Percentiles rank a stretch among this genome's conserved stretches.
Conservation (phyloP, 2,329 filamentous ascomycete genomes). For the Phaeosphaeriaceae sp. region DNA sequence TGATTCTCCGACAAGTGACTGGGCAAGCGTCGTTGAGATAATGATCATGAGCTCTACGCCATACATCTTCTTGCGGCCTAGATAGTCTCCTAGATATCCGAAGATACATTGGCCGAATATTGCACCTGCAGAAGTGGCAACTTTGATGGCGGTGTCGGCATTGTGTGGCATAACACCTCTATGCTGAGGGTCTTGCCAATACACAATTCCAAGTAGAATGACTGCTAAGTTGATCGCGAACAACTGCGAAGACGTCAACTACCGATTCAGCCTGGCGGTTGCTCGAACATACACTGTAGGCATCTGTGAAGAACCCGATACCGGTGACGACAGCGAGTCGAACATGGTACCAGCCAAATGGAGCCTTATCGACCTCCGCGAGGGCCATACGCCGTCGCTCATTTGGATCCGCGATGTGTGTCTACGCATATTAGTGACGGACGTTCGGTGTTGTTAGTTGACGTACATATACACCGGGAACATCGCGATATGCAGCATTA, state of each 20-base stretch:
- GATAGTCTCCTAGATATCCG: slow-evolving; percentile 70
- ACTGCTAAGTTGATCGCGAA: slow-evolving; percentile 65
- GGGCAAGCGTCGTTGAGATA: slow-evolving; percentile 49
- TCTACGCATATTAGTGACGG: slow-evolving; percentile 21
- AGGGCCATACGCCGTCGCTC: slow-evolving; percentile 46
- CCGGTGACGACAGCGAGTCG: slow-evolving; percentile 79
- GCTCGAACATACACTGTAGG: slow-evolving; percentile 59
- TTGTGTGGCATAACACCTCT: slow-evolving; percentile 63
- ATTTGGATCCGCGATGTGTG: slow-evolving; percentile 43
- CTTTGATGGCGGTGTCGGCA: slow-evolving; percentile 83
- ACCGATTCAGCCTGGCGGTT: not conserved
- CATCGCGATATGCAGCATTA: slow-evolving; percentile 42
- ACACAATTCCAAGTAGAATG: slow-evolving; percentile 81
- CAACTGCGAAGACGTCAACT: slow-evolving; percentile 26
- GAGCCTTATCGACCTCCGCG: slow-evolving; percentile 46
- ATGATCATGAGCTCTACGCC: slow-evolving; percentile 59
- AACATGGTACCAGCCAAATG: slow-evolving; percentile 70
- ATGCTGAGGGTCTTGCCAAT: slow-evolving; percentile 63
- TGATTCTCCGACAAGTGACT: slow-evolving; percentile 46
- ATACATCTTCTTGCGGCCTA: slow-evolving; percentile 85
- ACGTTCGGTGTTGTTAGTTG: not conserved
- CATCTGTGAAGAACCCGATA: slow-evolving; percentile 88
- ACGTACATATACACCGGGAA: slow-evolving; percentile 38
- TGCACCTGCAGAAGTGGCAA: slow-evolving; percentile 82
- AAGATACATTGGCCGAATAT: slow-evolving; percentile 84